Conservation (phyloP, 441 rosid genomes). For the Aleurites moluccanus region DNA sequence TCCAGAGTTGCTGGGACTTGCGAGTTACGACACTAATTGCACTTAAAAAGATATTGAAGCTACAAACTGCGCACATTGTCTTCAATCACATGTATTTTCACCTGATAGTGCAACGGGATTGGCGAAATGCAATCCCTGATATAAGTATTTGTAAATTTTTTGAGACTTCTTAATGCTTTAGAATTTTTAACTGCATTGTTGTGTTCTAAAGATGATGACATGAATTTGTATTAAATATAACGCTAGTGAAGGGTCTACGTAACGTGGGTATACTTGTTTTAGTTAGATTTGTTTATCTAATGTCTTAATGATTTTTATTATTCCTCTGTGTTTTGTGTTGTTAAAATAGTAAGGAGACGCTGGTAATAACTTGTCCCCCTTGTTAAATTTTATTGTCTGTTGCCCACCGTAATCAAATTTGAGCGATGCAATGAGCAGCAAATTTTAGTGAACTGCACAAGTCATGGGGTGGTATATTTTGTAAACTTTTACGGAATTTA, state of each 20-base stretch:
- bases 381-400: too few species aligned
- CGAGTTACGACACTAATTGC: slow-evolving; percentile 90
- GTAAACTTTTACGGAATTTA: too few species aligned
- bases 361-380: too few species aligned
- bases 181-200: slow-evolving; percentile 34
- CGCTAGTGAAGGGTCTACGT: slow-evolving; percentile 21
- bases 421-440: too few species aligned
- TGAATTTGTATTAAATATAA: slow-evolving; percentile 26
- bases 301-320: too few species aligned
- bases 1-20: slow-evolving; percentile 89
- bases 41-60: slow-evolving; percentile 32
- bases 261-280: not conserved
- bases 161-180: slow-evolving; percentile 25
- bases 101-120: slow-evolving; percentile 27
- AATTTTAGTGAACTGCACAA: too few species aligned
- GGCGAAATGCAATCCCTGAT: slow-evolving; percentile 24
- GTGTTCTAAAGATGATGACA: slow-evolving; percentile 21
- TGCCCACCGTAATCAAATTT: too few species aligned
- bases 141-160: slow-evolving; percentile 40
- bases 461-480: too few species aligned
- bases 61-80: slow-evolving; percentile 9
- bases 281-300: not conserved
- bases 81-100: slow-evolving; percentile 16
- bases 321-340: too few species aligned
- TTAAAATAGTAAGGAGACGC: too few species aligned